Evolutionary conservation across 805 yeast species (phyloP), one percentile per base, ranked within the genome.

Genomic region (Grigorovia jiainica): DNA sequence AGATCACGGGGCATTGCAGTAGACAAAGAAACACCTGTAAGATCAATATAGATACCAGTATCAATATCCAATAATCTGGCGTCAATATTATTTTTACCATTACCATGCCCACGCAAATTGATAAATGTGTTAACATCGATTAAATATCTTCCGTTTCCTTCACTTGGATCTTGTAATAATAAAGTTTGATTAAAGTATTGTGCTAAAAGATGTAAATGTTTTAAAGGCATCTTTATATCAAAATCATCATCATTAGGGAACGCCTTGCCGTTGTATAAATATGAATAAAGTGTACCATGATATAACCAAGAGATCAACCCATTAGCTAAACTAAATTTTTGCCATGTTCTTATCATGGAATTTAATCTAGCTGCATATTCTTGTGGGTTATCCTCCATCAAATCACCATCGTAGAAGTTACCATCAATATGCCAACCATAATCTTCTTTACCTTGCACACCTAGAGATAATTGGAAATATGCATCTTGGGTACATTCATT

Each of bases 61-160:
- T 78, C 82, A 11, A 78, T 64, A 56, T 82, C 89, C 43, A 82
- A 76, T 51, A 82, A 79, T 40, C 90, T 62, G 0, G 83, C 89
- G 60, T 80, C 85, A 34, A 82, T 80, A 50, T 77, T 76, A 54
- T 80, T 79, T 18, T 59, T 52, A 1, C 82, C 82, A 49, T 75
- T 78, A 1, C 78, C 83, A 41, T 71, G 69, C 0, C 54, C 58
- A 53, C 89, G 65, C 40, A 72, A 71, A 2, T 84, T 75, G 8
- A 78, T 62, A 13, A 70, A 71, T 9, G 71, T 58, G 3, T 77
- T 71, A 39, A 63, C 54, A 73, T 65, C 76, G 34, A 78, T 45
- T 40, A 74, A 69, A 53, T 71, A 79, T 41, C 73, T 67, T 1
- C 83, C 82, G 51, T 72, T 67, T 1, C 82, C 81, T 39, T 72